These are phyloP conservation scores for Candida chauliodis DNA, from an alignment of 805 yeast species.

Conservation along the genomic window DNA sequence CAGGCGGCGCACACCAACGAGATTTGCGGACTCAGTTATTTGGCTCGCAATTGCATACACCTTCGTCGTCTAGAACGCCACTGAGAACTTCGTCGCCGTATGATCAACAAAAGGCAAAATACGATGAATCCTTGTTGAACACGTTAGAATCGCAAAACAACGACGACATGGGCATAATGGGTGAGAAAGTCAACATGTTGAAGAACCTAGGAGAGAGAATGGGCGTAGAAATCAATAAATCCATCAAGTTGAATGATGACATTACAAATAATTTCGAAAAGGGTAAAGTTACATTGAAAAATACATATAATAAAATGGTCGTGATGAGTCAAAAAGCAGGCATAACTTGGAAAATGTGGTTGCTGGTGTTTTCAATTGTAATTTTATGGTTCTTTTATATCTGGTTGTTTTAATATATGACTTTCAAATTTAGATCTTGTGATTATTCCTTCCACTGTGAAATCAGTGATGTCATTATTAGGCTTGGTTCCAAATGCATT, in stretches of 20 bases:
- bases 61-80: conserved; percentile 18
- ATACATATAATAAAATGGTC: conserved; percentile 42
- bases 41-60: conserved; percentile 19
- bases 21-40: conserved; percentile 42
- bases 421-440: conserved; percentile 7
- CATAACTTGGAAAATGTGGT: conserved; percentile 44
- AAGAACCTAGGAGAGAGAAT: conserved; percentile 39
- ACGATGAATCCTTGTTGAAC: conserved; percentile 40
- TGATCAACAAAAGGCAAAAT: conserved; percentile 33
- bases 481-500: conserved; percentile 10
- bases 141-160: conserved; percentile 42
- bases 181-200: conserved; percentile 37
- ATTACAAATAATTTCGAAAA: conserved; percentile 37
- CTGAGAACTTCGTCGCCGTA: conserved; percentile 37
- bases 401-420: conserved; percentile 28
- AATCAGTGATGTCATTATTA: conserved; percentile 7
- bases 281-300: conserved; percentile 38
- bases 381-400: conserved; percentile 39
- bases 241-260: conserved; percentile 38
- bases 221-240: conserved; percentile 43
- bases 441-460: conserved; percentile 10
- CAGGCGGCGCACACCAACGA: conserved; percentile 36
- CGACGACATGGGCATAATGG: conserved; percentile 40
- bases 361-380: conserved; percentile 34
- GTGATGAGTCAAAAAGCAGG: conserved; percentile 46